Conservation (phyloP, 345 rosid species). For the Eutrema heterophyllum region DNA sequence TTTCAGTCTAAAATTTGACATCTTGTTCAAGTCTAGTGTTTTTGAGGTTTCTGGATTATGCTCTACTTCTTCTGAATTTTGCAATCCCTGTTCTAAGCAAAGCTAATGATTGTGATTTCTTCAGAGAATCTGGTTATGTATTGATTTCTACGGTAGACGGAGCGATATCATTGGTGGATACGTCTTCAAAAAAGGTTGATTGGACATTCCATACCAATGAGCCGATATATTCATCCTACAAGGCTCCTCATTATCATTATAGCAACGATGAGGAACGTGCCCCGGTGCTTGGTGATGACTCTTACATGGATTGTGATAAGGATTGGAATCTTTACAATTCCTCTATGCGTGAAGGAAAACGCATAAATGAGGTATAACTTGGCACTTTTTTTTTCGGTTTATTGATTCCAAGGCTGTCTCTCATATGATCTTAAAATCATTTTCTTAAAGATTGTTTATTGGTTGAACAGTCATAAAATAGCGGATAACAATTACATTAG, state of each 20-base stretch:
- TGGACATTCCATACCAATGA: constrained; percentile 53
- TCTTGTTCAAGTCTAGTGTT: background rate
- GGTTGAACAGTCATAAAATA: too few species aligned
- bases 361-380: constrained; percentile 34
- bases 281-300: constrained; percentile 38
- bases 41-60: background rate
- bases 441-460: too few species aligned
- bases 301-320: constrained; percentile 54
- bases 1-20: constrained; percentile 8
- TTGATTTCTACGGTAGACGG: constrained; percentile 53
- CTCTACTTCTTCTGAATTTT: background rate
- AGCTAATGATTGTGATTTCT: constrained; percentile 13
- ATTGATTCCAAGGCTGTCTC: background rate
- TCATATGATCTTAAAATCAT: background rate
- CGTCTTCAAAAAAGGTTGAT: constrained; percentile 27
- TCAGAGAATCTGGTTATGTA: constrained; percentile 37
- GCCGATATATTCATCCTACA: constrained; percentile 63
- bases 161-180: constrained; percentile 45
- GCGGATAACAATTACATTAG: too few species aligned
- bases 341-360: constrained; percentile 38
- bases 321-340: constrained; percentile 55
- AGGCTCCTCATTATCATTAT: constrained; percentile 38
- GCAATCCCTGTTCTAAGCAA: background rate
- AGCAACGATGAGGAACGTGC: constrained; percentile 30
- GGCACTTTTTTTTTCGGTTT: background rate